phyloP scores from a whole-genome alignment of 2,329 filamentous ascomycete species.

The Fusarium sambucinum region DNA sequence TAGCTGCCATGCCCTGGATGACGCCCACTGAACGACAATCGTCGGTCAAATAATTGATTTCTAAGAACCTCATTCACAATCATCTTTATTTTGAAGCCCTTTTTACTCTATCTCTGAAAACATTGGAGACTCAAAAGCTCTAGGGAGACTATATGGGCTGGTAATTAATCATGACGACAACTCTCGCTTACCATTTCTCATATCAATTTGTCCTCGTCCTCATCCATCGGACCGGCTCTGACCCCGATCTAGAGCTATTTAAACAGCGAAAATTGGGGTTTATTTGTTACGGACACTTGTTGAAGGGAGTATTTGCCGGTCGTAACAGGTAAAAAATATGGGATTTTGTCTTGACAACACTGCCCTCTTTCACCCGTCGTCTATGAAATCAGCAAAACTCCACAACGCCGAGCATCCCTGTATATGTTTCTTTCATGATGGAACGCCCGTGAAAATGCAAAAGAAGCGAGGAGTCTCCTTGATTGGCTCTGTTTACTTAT shows the following conservation, averaged over 20 bases:
- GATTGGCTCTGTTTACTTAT: constrained; percentile 5
- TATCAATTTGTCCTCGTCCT: constrained; percentile 10
- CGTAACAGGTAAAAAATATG: not conserved
- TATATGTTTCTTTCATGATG: constrained; percentile 23
- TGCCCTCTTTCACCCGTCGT: constrained; percentile 21
- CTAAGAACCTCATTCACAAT: not conserved
- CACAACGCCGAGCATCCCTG: constrained; percentile 34
- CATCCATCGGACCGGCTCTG: constrained; percentile 32
- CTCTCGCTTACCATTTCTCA: constrained; percentile 22
- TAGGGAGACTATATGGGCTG: too few species aligned
- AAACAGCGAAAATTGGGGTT: constrained; percentile 21
- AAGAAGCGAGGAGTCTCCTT: constrained; percentile 20
- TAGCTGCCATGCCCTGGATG: constrained; percentile 37
- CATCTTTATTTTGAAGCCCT: not conserved
- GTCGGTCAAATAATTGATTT: constrained; percentile 11
- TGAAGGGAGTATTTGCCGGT: not conserved
- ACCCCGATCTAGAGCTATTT: constrained; percentile 33
- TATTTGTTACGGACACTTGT: not conserved
- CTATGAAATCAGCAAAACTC: constrained; percentile 27
- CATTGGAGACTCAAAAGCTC: not conserved
- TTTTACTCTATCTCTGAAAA: not conserved
- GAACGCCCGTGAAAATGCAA: constrained; percentile 22
- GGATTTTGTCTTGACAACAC: constrained; percentile 5
- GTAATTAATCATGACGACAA: not conserved
- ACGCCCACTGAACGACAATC: constrained; percentile 37